Evolutionary conservation across 352 stramenopile species (phyloP).

Genomic region (Globisporangium spinosum): DNA sequence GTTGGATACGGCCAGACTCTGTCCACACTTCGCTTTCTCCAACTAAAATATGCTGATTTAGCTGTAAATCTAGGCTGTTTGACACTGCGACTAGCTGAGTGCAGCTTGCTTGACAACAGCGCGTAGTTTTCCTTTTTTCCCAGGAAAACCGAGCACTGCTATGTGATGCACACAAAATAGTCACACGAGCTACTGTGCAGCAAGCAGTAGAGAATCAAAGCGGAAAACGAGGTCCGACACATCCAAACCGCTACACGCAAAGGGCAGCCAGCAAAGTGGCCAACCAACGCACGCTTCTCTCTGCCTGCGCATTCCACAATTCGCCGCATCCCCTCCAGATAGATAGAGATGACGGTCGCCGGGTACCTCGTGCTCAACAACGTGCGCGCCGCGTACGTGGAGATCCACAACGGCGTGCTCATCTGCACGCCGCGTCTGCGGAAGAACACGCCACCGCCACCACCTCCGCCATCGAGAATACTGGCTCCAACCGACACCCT

Average conservation of each 20-base stretch:
- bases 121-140: background rate
- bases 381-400: conserved; percentile 47
- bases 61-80: background rate
- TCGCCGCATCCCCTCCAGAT: background rate
- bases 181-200: too few species aligned
- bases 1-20: background rate
- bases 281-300: background rate
- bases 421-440: conserved; percentile 30
- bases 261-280: background rate
- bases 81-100: background rate
- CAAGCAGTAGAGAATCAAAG: background rate
- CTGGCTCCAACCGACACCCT: background rate
- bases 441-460: conserved; percentile 8
- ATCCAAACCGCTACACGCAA: background rate
- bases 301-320: background rate
- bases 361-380: conserved; percentile 65
- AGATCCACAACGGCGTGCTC: conserved; percentile 54
- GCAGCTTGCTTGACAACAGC: background rate
- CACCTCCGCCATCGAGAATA: background rate
- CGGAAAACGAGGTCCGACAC: background rate
- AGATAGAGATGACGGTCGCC: conserved; percentile 49
- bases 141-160: background rate
- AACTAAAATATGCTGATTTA: background rate
- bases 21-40: background rate
- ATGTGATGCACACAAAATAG: background rate